Conservation (phyloP, 1,139 yeast species). For the Groenewaldozyma sp. region DNA sequence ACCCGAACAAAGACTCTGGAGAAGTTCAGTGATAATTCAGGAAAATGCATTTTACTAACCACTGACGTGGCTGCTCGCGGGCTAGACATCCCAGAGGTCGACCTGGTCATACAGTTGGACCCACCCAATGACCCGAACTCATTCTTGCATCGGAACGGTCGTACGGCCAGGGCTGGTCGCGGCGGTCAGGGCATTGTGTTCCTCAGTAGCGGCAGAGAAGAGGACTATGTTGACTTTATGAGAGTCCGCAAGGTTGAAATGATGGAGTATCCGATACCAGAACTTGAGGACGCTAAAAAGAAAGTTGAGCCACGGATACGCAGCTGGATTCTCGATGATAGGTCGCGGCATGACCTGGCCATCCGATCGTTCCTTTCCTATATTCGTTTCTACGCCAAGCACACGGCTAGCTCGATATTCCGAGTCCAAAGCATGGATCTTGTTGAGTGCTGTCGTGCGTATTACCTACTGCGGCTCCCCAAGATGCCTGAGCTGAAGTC, state of each 20-base stretch:
- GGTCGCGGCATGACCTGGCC: constrained; percentile 74
- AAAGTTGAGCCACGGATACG: constrained; percentile 29
- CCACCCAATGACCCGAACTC: constrained; percentile 90
- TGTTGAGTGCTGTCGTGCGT: constrained; percentile 60
- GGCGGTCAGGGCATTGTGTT: constrained; percentile 71
- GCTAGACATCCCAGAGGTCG: constrained; percentile 86
- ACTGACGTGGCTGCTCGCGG: constrained; percentile 75
- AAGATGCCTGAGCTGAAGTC: constrained; percentile 83
- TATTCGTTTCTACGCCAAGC: constrained; percentile 76
- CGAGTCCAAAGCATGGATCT: constrained; percentile 65
- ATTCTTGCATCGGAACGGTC: constrained; percentile 81
- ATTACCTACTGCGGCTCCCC: constrained; percentile 77
- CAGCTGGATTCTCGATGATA: constrained; percentile 57
- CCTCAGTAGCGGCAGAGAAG: constrained; percentile 66
- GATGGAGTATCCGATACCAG: constrained; percentile 30
- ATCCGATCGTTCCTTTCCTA: constrained; percentile 77
- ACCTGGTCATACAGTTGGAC: constrained; percentile 75
- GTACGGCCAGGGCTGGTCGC: constrained; percentile 87
- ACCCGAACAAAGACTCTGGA: constrained; percentile 65
- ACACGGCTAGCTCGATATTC: constrained; percentile 85
- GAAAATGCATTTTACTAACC: constrained; percentile 52
- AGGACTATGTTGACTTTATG: constrained; percentile 74
- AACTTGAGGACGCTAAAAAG: constrained; percentile 5
- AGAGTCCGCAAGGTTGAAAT: constrained; percentile 58
- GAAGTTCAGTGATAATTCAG: constrained; percentile 41